Evolutionary conservation across 305 asterid species (phyloP).

Genomic region (Lippia alba): DNA sequence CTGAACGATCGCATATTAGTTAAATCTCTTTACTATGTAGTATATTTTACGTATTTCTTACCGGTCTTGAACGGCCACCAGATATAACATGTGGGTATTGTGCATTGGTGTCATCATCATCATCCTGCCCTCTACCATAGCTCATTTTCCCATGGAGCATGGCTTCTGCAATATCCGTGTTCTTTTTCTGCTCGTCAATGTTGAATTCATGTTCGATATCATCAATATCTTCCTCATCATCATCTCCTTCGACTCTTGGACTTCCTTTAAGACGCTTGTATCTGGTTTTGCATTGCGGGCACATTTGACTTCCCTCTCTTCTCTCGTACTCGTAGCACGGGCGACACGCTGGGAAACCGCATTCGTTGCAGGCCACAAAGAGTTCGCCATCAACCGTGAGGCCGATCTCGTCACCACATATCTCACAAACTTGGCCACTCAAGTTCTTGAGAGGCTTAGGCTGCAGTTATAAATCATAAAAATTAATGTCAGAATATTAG

Average conservation of each 20-base stretch:
- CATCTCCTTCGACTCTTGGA: constrained; percentile 97
- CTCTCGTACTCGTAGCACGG: constrained; percentile 98
- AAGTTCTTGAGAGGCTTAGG: constrained; percentile 86
- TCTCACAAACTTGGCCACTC: constrained; percentile 96
- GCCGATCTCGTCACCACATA: constrained; percentile 95
- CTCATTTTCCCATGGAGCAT: constrained; percentile 99
- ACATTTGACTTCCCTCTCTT: constrained; percentile 90
- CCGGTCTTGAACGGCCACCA: constrained; percentile 78
- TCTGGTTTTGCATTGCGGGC: constrained; percentile 98
- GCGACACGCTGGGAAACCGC: constrained; percentile 96
- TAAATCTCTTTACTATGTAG: too few relatives aligned
- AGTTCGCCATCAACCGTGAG: constrained; percentile 90
- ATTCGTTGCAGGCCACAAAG: constrained; percentile 93
- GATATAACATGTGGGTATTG: constrained; percentile 83
- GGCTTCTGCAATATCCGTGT: constrained; percentile 78
- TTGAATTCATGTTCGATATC: constrained; percentile 97
- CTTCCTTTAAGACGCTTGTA: constrained; percentile 97
- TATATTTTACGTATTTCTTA: constrained; percentile 17
- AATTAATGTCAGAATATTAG: background rate
- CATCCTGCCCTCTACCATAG: constrained; percentile 94
- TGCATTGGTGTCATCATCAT: constrained; percentile 52
- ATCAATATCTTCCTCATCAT: constrained; percentile 94
- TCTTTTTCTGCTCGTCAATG: constrained; percentile 69
- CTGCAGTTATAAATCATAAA: constrained; percentile 50
- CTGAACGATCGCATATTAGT: too few relatives aligned